These are phyloP conservation scores for Ensete ventricosum DNA, from an alignment of 176 grass and related monocot genomes.

Conservation along the genomic window DNA sequence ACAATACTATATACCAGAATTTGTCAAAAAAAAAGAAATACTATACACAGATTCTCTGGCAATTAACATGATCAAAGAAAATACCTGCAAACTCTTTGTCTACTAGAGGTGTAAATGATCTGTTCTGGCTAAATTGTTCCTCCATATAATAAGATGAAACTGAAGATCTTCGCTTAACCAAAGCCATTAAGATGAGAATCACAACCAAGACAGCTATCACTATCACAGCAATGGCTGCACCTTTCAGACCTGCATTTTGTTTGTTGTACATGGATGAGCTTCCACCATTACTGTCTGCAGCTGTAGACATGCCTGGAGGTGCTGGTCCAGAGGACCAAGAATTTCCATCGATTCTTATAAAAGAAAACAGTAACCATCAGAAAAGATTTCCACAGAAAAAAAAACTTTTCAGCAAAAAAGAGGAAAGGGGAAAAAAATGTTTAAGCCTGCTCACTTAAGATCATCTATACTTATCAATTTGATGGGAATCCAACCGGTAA, in stretches of 20 bases:
- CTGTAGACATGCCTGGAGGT: constrained; percentile 61
- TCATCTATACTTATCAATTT: constrained; percentile 57
- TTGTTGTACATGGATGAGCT: constrained; percentile 2
- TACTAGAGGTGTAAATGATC: constrained; percentile 37
- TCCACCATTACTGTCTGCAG: constrained; percentile 1
- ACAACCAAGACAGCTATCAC: constrained; percentile 60
- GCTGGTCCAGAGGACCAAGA: constrained; percentile 65
- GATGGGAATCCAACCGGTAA: constrained; percentile 71
- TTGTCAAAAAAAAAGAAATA: too few relatives aligned
- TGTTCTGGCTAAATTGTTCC: constrained; percentile 54
- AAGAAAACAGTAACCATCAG: constrained; percentile 10
- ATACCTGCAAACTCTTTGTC: constrained; percentile 29
- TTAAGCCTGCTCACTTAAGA: constrained; percentile 50
- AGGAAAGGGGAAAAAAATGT: neutral
- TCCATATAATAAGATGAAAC: constrained; percentile 57
- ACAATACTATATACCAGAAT: too few relatives aligned
- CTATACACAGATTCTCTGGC: neutral
- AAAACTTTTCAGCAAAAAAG: neutral
- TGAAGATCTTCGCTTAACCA: constrained; percentile 43
- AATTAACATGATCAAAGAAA: neutral
- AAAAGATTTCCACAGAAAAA: constrained; percentile 2
- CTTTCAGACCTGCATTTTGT: constrained; percentile 27
- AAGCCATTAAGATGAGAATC: constrained; percentile 49
- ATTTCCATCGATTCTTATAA: constrained; percentile 72
- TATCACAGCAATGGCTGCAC: constrained; percentile 35